Conservation (phyloP, 768 basidiomycete species). For the Mycena leptocephala region DNA sequence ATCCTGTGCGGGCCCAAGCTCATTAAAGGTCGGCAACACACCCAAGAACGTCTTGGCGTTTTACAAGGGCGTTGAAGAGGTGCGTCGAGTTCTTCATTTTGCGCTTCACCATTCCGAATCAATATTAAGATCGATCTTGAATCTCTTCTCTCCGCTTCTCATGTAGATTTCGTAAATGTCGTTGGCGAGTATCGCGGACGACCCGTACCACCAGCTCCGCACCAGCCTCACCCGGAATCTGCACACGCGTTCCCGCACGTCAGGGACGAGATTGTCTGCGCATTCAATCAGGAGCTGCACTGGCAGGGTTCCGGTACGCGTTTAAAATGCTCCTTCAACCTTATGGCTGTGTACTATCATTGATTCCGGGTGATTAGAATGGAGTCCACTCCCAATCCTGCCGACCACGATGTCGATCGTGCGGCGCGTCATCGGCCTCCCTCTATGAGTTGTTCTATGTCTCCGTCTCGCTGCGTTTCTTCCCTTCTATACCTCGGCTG, state of each 20-base stretch:
- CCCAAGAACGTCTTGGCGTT: conserved; percentile 59
- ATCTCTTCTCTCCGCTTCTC: no score
- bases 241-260: conserved; percentile 46
- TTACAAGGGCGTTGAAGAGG: conserved; percentile 49
- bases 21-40: conserved; percentile 53
- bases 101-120: not conserved
- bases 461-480: no score
- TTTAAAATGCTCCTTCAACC: not conserved
- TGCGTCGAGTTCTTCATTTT: conserved; percentile 1
- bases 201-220: conserved; percentile 24
- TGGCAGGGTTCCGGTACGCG: conserved; percentile 3
- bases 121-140: not conserved
- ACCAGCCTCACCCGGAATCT: conserved; percentile 40
- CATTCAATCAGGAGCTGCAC: conserved; percentile 20
- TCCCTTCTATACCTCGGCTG: no score
- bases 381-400: conserved; percentile 31
- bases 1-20: conserved; percentile 50
- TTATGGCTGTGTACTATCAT: not conserved
- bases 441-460: no score
- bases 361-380: conserved; percentile 23
- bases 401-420: conserved; percentile 37
- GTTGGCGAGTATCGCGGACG: not conserved
- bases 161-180: not conserved
- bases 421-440: conserved; percentile 43
- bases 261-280: conserved; percentile 50